A percentile compares a stretch with the other conserved stretches of the same genome.
phyloP scores from a whole-genome alignment of 768 basidiomycete genomes.

The Hypsizygus marmoreus region DNA sequence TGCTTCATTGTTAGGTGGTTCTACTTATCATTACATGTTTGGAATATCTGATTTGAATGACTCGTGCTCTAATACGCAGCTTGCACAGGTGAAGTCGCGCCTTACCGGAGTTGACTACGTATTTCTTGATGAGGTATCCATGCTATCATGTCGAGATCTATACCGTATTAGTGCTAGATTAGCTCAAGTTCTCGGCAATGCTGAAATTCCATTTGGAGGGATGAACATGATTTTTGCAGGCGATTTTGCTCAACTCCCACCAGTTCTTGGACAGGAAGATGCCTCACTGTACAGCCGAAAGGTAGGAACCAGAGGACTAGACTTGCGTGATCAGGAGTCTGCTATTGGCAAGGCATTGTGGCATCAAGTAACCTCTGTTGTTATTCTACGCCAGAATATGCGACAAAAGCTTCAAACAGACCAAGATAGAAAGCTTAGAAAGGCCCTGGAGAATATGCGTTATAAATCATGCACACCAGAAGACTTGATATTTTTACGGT shows the following conservation, averaged over 20 bases:
- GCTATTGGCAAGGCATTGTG: conserved; percentile 29
- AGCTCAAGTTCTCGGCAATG: conserved; percentile 15
- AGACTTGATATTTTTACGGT: conserved; percentile 31
- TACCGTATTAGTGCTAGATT: conserved; percentile 28
- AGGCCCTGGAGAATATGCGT: conserved; percentile 29
- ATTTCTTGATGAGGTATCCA: conserved; percentile 45
- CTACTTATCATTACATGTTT: conserved; percentile 37
- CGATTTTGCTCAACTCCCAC: conserved; percentile 47
- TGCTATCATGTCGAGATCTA: conserved; percentile 35
- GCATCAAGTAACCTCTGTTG: conserved; percentile 34
- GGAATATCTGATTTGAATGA: conserved; percentile 18
- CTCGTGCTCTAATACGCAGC: neutral
- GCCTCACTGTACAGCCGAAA: conserved; percentile 21
- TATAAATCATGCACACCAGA: conserved; percentile 33
- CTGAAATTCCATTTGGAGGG: conserved; percentile 22
- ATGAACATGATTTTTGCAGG: conserved; percentile 44
- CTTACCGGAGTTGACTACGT: conserved; percentile 37
- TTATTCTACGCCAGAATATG: conserved; percentile 39
- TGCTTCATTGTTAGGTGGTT: conserved; percentile 32
- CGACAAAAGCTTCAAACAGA: conserved; percentile 24
- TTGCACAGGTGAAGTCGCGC: conserved; percentile 16
- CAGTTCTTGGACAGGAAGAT: conserved; percentile 19
- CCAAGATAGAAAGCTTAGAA: conserved; percentile 28
- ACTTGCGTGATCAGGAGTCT: conserved; percentile 16
- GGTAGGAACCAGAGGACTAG: conserved; percentile 5